A percentile compares a stretch with the other conserved stretches of the same genome.
Evolutionary conservation across 257 asterid species (phyloP).

Genomic region (Plantago elongata): DNA sequence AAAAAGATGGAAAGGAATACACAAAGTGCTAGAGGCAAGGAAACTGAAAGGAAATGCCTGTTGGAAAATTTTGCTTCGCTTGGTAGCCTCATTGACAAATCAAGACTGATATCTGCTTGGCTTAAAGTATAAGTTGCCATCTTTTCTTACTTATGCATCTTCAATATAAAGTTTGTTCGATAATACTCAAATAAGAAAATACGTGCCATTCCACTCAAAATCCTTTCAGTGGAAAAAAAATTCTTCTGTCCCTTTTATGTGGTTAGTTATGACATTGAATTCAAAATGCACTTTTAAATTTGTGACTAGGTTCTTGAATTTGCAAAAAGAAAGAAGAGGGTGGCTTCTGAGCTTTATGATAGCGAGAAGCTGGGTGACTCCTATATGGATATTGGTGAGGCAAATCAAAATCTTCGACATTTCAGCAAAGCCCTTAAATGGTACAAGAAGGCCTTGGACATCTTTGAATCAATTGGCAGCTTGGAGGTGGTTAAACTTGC

Average conservation of each 20-base stretch:
- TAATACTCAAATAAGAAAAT: neutral
- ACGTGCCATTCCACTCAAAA: constrained; percentile 5
- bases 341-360: constrained; percentile 71
- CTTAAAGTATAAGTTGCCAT: constrained; percentile 36
- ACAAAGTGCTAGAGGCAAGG: constrained; percentile 60
- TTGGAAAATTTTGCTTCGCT: constrained; percentile 63
- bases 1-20: constrained; percentile 69
- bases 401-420: constrained; percentile 68
- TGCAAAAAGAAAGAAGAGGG: constrained; percentile 66
- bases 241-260: constrained; percentile 7
- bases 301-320: constrained; percentile 54
- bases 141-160: constrained; percentile 14
- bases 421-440: constrained; percentile 70
- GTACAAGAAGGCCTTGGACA: constrained; percentile 74
- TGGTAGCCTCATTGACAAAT: constrained; percentile 70
- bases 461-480: constrained; percentile 61
- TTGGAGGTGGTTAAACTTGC: constrained; percentile 64
- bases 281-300: constrained; percentile 24
- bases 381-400: constrained; percentile 74
- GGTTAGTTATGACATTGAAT: constrained; percentile 18
- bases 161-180: neutral
- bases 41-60: constrained; percentile 58
- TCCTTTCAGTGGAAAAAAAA: constrained; percentile 8
- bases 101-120: constrained; percentile 69
- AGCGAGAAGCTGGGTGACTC: constrained; percentile 82